Base-by-base conservation (phyloP, 2,329 filamentous ascomycete species). In the Didymella exigua region DNA sequence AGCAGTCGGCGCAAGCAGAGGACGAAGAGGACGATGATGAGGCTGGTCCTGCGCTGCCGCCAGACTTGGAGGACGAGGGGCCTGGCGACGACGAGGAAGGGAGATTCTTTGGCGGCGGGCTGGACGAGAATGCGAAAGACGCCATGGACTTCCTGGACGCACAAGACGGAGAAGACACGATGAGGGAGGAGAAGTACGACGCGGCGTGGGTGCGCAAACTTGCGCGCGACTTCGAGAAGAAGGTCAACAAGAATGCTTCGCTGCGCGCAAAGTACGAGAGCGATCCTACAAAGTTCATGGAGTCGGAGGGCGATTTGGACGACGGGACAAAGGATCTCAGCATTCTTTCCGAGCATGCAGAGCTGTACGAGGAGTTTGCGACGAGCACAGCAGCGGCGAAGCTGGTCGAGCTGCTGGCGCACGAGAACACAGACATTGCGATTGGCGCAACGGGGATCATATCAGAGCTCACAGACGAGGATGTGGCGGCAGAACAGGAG, bases 401-500 rank as follows among this genome's bases (percentile, higher is more conserved):
- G 49, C 76, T 99, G 45, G 91, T 96, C 1, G 85, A 88, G 2
- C 77, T 99, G 47, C 79, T 99, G 43, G 89, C 93, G 14, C 95
- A 99, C 73, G 95, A 99, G 67, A 99, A 99, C 73, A 93, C 93
- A 0, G 95, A 99, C 70, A 96, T 99, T 61, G 92, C 95, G 10
- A 96, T 98, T 66, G 90, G 89, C 60, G 90, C 89, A 0, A 87
- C 96, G 44, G 90, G 98, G 77, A 90, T 97, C 41, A 85, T 99
- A 45, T 88, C 86, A 51, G 95, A 99, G 77, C 79, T 98, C 63
- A 96, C 91, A 13, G 95, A 98, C 67, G 93, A 99, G 71, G 93
- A 98, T 69, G 91, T 96, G 2, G 83, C 87, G 36, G 91, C 90
- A 2, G 86, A 89, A 56, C 87, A 92, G 65, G 85, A 85, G 50